A percentile compares a stretch with the other conserved stretches of the same genome.
These are phyloP conservation scores for Collybiopsis luxurians DNA, from an alignment of 768 basidiomycete species.

Conservation along the genomic window DNA sequence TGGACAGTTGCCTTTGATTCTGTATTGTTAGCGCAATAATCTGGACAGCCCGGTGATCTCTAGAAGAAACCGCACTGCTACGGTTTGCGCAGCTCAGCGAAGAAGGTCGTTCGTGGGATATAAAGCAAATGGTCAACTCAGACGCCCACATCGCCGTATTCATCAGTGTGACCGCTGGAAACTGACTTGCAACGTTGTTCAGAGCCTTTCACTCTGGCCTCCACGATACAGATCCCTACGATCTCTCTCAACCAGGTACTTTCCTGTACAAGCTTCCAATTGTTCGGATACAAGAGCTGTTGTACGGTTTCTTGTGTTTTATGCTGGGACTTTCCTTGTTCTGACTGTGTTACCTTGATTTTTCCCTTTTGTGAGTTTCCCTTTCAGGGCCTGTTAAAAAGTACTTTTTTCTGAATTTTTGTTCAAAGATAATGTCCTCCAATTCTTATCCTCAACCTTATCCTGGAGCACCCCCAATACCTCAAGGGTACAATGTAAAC, in stretches of 20 bases:
- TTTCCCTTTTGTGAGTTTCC: neutral
- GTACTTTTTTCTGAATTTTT: no score
- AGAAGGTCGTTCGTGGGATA: conserved; percentile 1
- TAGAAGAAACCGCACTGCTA: no score
- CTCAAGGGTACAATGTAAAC: conserved; percentile 41
- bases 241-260: neutral
- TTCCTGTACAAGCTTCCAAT: neutral
- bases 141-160: conserved; percentile 6
- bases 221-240: neutral
- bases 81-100: neutral
- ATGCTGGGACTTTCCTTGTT: neutral
- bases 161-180: conserved; percentile 5
- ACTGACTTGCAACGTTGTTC: conserved; percentile 1
- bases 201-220: neutral
- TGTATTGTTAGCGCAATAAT: no score
- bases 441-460: conserved; percentile 5
- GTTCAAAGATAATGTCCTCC: neutral
- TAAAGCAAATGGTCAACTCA: neutral
- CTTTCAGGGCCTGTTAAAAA: neutral
- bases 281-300: neutral
- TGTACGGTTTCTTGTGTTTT: neutral
- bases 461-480: conserved; percentile 48
- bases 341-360: neutral
- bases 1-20: no score
- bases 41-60: no score